Evolutionary conservation across 768 basidiomycete genomes (phyloP).

Genomic region (Mycena metata): DNA sequence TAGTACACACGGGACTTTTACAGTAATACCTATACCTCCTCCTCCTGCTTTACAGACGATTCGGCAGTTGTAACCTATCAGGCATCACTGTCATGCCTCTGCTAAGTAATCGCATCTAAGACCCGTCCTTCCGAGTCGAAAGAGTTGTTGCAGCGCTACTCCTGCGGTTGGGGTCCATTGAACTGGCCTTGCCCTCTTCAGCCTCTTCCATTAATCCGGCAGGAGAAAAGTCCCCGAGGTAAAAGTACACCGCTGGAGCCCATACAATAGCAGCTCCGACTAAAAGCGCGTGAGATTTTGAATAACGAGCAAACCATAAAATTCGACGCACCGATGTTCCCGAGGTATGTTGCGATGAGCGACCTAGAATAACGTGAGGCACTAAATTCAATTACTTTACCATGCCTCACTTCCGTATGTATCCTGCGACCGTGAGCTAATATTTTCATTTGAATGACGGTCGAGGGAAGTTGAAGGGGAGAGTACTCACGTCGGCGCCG

Average conservation of each 20-base stretch:
- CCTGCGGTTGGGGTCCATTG: background rate
- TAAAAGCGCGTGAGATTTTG: no score
- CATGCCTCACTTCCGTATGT: slow-evolving; percentile 72
- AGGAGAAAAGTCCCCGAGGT: slow-evolving; percentile 64
- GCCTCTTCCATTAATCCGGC: slow-evolving; percentile 50
- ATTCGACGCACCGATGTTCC: slow-evolving; percentile 58
- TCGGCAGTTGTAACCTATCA: no score
- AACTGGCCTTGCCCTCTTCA: slow-evolving; percentile 45
- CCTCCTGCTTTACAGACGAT: no score
- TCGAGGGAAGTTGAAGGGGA: background rate
- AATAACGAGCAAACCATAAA: no score
- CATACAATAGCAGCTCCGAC: slow-evolving; percentile 75
- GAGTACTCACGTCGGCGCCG: slow-evolving; percentile 67
- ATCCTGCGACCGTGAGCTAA: slow-evolving; percentile 66
- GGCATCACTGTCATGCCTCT: no score
- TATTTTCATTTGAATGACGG: slow-evolving; percentile 14
- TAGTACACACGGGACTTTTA: no score
- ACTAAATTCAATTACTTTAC: background rate
- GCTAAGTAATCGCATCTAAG: no score
- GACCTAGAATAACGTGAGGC: slow-evolving; percentile 53
- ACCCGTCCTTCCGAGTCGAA: background rate
- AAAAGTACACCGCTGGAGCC: slow-evolving; percentile 74
- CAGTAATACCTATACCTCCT: no score
- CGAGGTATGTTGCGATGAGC: slow-evolving; percentile 73
- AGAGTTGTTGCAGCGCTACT: slow-evolving; percentile 2